Conservation (phyloP, 116 monocot species). For the Dioscorea cayenensis region DNA sequence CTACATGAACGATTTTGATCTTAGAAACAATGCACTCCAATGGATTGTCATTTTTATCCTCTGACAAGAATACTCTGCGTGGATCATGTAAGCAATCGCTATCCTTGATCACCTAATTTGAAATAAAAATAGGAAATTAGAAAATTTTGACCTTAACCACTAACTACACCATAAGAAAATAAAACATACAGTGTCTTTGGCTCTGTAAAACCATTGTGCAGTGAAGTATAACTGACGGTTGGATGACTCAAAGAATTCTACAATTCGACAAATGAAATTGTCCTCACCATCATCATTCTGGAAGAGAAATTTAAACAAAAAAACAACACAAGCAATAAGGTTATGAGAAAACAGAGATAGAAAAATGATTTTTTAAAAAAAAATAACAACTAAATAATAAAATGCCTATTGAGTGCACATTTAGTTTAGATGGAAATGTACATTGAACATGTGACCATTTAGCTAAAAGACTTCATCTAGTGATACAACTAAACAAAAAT, state of each 20-base stretch:
- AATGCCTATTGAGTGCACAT: too few relatives aligned
- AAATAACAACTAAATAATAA: too few relatives aligned
- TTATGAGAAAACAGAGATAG: neutral
- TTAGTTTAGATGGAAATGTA: too few relatives aligned
- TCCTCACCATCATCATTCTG: conserved; percentile 42
- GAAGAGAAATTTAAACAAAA: neutral
- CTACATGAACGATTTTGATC: conserved; percentile 25
- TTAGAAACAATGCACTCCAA: conserved; percentile 48
- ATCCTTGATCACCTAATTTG: conserved; percentile 19
- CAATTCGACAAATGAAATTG: conserved; percentile 45
- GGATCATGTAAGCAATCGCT: conserved; percentile 23
- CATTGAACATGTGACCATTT: too few relatives aligned
- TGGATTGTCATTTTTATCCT: conserved; percentile 42
- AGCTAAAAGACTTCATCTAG: too few relatives aligned
- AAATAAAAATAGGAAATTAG: neutral
- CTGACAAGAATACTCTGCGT: conserved; percentile 41
- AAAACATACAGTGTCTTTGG: conserved; percentile 42
- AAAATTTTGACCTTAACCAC: neutral
- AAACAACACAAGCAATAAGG: neutral
- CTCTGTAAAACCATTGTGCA: conserved; percentile 53
- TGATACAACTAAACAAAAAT: too few relatives aligned
- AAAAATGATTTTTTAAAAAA: neutral
- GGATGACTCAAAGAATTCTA: conserved; percentile 42
- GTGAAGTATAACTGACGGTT: conserved; percentile 36
- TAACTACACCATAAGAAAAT: neutral